Evolutionary conservation across 73 alveolate species (phyloP), one percentile per base, ranked within the genome.

Genomic region (Paramecium biaurelia): DNA sequence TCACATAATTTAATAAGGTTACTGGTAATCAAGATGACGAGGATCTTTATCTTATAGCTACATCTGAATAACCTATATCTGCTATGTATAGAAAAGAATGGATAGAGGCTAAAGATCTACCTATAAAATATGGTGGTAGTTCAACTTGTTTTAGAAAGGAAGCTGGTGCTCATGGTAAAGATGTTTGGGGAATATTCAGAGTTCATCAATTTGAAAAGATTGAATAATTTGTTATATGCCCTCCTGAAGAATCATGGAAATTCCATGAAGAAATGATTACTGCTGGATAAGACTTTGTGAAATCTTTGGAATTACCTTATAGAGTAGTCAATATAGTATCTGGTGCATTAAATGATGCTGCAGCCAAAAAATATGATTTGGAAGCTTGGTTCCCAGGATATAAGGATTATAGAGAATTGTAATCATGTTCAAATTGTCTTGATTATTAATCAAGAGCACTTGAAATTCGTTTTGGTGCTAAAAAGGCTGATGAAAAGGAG

Each of bases 311-410:
- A 58, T 86, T 99, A 38, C 99, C 99, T 21, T 98, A 99, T 95
- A 93, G 99, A 93, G 99, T 98, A 35, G 97, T 99, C 74, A 95
- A 96, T 89, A 99, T 99, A 59, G 99, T 97, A 74, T 96, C 99
- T 47, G 99, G 99, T 0, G 99, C 99, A 30, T 96, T 99, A 67
- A 99, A 99, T 95, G 96, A 95, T 76, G 99, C 99, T 42, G 99
- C 99, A 24, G 99, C 99, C 76, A 98, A 97, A 96, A 99, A 99
- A 94, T 99, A 99, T 94, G 99, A 99, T 92, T 93, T 99, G 47
- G 99, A 99, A 94, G 99, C 99, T 28, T 99, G 99, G 99, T 99
- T 98, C 99, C 99, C 99, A 28, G 99, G 99, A 43, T 98, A 98
- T 92, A 98, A 96, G 34, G 93, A 76, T 45, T 76, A 92, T 85